phyloP scores from a whole-genome alignment of 2,329 filamentous ascomycete genomes.

The Claviceps cyperi region DNA sequence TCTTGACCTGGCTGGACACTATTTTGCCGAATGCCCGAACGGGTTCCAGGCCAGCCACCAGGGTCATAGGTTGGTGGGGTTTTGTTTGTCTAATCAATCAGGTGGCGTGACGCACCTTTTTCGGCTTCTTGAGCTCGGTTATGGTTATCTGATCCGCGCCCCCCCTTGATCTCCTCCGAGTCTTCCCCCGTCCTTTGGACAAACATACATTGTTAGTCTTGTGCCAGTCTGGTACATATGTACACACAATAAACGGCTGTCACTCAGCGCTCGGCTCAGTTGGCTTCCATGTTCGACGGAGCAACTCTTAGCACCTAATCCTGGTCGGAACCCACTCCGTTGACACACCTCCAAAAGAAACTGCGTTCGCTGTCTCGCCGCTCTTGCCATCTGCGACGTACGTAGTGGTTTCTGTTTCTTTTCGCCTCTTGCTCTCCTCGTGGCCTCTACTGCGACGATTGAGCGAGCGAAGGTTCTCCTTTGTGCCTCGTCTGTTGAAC shows the following conservation, averaged over 20 bases:
- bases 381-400: no score
- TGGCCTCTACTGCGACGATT: neutral
- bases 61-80: neutral
- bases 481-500: neutral
- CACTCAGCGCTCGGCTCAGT: no score
- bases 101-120: conserved; percentile 2
- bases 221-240: no score
- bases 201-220: no score
- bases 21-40: neutral
- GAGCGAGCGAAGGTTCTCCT: neutral
- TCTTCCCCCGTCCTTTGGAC: neutral
- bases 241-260: no score
- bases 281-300: no score
- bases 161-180: neutral
- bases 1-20: neutral
- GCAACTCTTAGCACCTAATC: neutral
- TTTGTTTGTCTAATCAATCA: conserved; percentile 4
- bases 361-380: neutral
- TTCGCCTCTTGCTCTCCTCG: neutral
- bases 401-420: neutral
- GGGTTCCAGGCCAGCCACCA: neutral
- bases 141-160: conserved; percentile 6
- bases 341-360: neutral
- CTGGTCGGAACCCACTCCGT: neutral
- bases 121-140: neutral